Conservation (phyloP, 768 basidiomycete species). For the Sistotremastrum suecicum region DNA sequence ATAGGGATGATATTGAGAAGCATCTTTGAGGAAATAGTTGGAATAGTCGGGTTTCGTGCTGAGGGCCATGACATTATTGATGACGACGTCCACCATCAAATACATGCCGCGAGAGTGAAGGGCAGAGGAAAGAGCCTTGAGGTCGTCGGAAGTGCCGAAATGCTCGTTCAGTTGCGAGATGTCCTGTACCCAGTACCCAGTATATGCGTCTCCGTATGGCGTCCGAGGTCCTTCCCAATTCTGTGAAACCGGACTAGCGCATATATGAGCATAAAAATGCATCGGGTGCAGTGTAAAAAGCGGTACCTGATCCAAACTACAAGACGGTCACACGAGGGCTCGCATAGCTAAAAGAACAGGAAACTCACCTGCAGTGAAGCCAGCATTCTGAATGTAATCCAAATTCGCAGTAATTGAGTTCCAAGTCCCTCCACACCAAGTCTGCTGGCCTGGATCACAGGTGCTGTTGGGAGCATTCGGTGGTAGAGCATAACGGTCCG, state of each 20-base stretch:
- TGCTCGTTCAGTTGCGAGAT: constrained; percentile 48
- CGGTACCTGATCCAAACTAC: background rate
- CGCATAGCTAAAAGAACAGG: background rate
- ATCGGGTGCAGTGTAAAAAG: background rate
- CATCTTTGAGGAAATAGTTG: constrained; percentile 51
- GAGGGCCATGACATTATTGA: constrained; percentile 75
- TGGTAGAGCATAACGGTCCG: constrained; percentile 65
- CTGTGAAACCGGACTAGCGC: constrained; percentile 73
- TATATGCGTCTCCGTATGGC: constrained; percentile 71
- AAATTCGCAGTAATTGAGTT: constrained; percentile 50
- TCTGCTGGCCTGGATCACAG: constrained; percentile 47
- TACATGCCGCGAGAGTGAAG: constrained; percentile 70
- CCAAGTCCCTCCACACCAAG: constrained; percentile 86
- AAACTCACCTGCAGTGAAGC: constrained; percentile 57
- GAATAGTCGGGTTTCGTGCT: constrained; percentile 50
- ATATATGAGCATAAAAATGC: constrained; percentile 12
- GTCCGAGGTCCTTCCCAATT: constrained; percentile 62
- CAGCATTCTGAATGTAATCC: constrained; percentile 76
- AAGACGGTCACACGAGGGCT: background rate
- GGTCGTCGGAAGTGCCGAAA: constrained; percentile 62
- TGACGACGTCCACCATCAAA: constrained; percentile 75
- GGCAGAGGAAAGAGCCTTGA: constrained; percentile 50
- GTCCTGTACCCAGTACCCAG: constrained; percentile 76
- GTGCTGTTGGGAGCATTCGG: constrained; percentile 31
- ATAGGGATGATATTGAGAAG: constrained; percentile 67